A percentile compares a stretch with the other conserved stretches of the same genome.
phyloP scores from a whole-genome alignment of 495 filamentous ascomycete genomes.

The Aspergillus campestris region DNA sequence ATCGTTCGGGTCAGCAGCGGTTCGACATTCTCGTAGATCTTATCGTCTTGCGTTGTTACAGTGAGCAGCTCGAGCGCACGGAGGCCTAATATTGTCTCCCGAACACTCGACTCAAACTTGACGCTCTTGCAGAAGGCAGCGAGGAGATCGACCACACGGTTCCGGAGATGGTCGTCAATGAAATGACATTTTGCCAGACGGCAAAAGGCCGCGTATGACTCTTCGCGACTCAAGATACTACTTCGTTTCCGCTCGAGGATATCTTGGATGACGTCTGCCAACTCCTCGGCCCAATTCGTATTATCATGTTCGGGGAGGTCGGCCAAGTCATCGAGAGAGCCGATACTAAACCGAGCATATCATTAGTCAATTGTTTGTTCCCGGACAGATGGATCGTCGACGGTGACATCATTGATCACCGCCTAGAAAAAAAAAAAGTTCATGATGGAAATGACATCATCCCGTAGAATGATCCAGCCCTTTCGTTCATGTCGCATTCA shows the following conservation, averaged over 20 bases:
- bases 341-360: constrained; percentile 17
- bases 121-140: constrained; percentile 65
- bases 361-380: constrained; percentile 4
- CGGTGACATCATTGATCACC: constrained; percentile 30
- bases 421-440: constrained; percentile 11
- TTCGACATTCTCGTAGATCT: constrained; percentile 57
- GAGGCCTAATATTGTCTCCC: constrained; percentile 67
- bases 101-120: constrained; percentile 59
- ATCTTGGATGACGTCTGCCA: constrained; percentile 67
- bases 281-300: constrained; percentile 55
- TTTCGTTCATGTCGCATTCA: too few species aligned
- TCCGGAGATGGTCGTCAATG: constrained; percentile 55
- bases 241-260: constrained; percentile 81
- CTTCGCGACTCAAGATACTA: constrained; percentile 71
- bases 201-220: constrained; percentile 58
- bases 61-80: constrained; percentile 66
- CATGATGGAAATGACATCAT: constrained; percentile 10
- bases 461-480: neutral
- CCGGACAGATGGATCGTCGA: neutral
- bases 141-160: constrained; percentile 55
- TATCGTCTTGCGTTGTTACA: constrained; percentile 63
- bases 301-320: constrained; percentile 48
- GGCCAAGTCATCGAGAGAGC: constrained; percentile 52
- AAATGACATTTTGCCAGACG: constrained; percentile 69
- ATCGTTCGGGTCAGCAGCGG: constrained; percentile 60